These are phyloP conservation scores for Backusella sp. DNA, from an alignment of 192 early-diverging fungal species.

Conservation along the genomic window DNA sequence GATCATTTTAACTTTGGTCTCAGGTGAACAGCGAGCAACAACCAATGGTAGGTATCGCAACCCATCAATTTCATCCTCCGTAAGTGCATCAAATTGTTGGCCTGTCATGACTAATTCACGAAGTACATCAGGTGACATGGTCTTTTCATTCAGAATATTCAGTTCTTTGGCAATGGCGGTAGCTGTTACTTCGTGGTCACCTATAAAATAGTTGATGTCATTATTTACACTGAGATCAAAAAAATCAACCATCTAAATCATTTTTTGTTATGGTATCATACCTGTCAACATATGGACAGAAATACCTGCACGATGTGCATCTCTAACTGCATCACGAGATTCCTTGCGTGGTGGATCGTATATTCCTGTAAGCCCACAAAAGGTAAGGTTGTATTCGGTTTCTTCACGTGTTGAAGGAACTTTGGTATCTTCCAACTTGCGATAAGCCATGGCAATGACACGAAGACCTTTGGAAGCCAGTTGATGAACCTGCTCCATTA, in stretches of 20 bases:
- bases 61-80: constrained; percentile 78
- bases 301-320: constrained; percentile 89
- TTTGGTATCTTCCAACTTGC: constrained; percentile 20
- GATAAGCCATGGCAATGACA: constrained; percentile 85
- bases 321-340: constrained; percentile 58
- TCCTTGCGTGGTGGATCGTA: constrained; percentile 87
- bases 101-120: constrained; percentile 77
- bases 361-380: constrained; percentile 86
- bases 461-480: constrained; percentile 76
- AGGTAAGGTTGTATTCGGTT: constrained; percentile 64
- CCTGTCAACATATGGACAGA: constrained; percentile 95
- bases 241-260: too few relatives aligned
- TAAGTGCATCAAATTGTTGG: constrained; percentile 78
- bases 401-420: not conserved
- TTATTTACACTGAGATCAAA: too few relatives aligned
- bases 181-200: constrained; percentile 85
- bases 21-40: constrained; percentile 87
- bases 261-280: too few relatives aligned
- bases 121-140: constrained; percentile 37
- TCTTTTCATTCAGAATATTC: constrained; percentile 58
- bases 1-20: constrained; percentile 98
- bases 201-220: too few relatives aligned
- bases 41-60: constrained; percentile 81
- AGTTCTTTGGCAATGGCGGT: constrained; percentile 88
- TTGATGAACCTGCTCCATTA: constrained; percentile 60